These are phyloP conservation scores for Dendrobium officinale DNA, from an alignment of 106 monocot genomes.

Conservation along the genomic window DNA sequence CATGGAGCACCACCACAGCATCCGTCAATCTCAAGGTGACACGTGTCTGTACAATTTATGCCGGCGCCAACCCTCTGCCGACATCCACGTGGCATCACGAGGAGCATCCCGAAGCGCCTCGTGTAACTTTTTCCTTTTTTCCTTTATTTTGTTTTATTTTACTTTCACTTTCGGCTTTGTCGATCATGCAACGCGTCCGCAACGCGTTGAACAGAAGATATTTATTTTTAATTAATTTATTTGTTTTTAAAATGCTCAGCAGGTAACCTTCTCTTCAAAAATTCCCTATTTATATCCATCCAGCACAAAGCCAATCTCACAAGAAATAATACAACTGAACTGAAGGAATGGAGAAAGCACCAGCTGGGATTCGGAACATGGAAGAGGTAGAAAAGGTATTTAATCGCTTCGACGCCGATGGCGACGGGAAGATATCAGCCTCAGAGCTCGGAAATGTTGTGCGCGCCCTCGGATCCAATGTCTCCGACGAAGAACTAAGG, in stretches of 20 bases:
- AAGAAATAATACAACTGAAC: background rate
- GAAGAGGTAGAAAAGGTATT: slow-evolving; percentile 21
- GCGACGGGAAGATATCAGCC: slow-evolving; percentile 55
- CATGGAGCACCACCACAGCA: no score
- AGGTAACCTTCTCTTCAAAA: no score
- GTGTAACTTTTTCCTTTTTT: no score
- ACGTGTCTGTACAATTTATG: no score
- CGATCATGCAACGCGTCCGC: background rate
- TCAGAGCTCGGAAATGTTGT: slow-evolving; percentile 34
- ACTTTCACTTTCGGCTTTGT: no score
- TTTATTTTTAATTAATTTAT: no score
- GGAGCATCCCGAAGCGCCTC: no score
- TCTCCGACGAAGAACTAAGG: slow-evolving; percentile 18
- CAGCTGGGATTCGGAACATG: slow-evolving; percentile 5
- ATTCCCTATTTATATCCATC: slow-evolving; percentile 2
- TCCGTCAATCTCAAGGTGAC: no score
- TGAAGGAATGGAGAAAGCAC: background rate
- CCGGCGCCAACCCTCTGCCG: no score
- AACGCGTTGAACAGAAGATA: background rate
- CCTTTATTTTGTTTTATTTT: no score
- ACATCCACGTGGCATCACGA: no score
- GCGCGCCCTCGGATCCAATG: slow-evolving; percentile 21
- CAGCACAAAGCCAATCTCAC: background rate
- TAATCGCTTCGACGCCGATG: slow-evolving; percentile 29
- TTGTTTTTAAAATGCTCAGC: no score